A percentile compares a stretch with the other conserved stretches of the same genome.
Conservation (phyloP, 1,139 yeast species). For the Meyerozyma carpophila region DNA sequence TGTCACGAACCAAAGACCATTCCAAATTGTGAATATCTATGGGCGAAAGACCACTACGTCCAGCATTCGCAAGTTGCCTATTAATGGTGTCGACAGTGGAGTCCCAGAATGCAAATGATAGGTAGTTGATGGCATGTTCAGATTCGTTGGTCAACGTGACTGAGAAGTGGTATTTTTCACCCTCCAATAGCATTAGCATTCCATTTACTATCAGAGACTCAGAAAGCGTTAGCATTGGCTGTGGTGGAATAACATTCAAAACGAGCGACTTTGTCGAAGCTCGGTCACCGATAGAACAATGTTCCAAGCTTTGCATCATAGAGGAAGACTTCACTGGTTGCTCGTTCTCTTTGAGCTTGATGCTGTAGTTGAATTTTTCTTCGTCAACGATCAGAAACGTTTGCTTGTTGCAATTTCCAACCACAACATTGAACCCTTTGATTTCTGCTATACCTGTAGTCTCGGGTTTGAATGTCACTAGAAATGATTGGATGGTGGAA, state of each 20-base stretch:
- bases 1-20: slow-evolving; percentile 54
- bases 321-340: slow-evolving; percentile 5
- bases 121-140: slow-evolving; percentile 46
- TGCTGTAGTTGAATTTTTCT: slow-evolving; percentile 14
- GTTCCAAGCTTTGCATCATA: slow-evolving; percentile 18
- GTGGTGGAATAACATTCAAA: slow-evolving; percentile 52
- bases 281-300: slow-evolving; percentile 15
- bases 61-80: slow-evolving; percentile 22
- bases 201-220: slow-evolving; percentile 55
- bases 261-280: slow-evolving; percentile 14
- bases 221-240: slow-evolving; percentile 57
- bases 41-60: slow-evolving; percentile 40
- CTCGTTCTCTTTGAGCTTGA: slow-evolving; percentile 11
- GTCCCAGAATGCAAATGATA: slow-evolving; percentile 64
- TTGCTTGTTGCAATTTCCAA: slow-evolving; percentile 27
- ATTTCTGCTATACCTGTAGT: slow-evolving; percentile 26
- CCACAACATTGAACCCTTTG: slow-evolving; percentile 24
- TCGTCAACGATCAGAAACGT: slow-evolving; percentile 25
- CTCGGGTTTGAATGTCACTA: slow-evolving; percentile 32
- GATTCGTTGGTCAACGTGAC: slow-evolving; percentile 57
- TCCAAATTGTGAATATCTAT: slow-evolving; percentile 74
- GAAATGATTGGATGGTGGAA: slow-evolving; percentile 24
- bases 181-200: slow-evolving; percentile 77
- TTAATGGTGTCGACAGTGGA: slow-evolving; percentile 66
- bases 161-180: slow-evolving; percentile 53